Conservation (phyloP, 129 eudicot species). For the Lonicera japonica region DNA sequence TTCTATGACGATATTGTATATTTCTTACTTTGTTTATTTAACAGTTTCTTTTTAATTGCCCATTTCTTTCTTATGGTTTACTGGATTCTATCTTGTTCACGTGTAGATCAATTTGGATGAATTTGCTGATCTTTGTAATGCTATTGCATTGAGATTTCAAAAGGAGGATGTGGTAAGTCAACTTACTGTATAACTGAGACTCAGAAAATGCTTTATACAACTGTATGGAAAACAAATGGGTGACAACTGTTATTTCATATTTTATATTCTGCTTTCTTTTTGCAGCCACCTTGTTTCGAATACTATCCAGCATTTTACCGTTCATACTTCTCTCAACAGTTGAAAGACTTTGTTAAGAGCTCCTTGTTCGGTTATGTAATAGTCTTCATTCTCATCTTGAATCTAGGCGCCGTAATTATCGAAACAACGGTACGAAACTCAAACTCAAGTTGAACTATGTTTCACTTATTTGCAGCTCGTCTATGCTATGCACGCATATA, state of each 20-base stretch:
- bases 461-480: background rate
- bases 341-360: slow-evolving; percentile 57
- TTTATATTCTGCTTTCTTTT: slow-evolving; percentile 11
- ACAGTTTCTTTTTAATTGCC: background rate
- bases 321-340: slow-evolving; percentile 40
- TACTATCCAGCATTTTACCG: slow-evolving; percentile 43
- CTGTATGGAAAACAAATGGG: background rate
- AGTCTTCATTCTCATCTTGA: slow-evolving; percentile 59
- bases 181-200: background rate
- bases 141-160: slow-evolving; percentile 79
- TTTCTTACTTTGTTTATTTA: too few species aligned
- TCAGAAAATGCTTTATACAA: background rate
- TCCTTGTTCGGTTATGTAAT: slow-evolving; percentile 52
- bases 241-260: background rate
- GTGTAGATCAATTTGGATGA: slow-evolving; percentile 73
- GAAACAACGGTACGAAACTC: slow-evolving; percentile 77
- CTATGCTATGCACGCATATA: too few species aligned
- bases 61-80: background rate
- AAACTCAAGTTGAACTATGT: slow-evolving; percentile 8
- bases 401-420: slow-evolving; percentile 66
- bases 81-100: slow-evolving; percentile 1
- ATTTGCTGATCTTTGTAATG: slow-evolving; percentile 88
- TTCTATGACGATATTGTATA: too few species aligned
- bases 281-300: slow-evolving; percentile 62
- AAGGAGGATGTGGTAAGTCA: slow-evolving; percentile 69